phyloP scores from a whole-genome alignment of 352 stramenopile genomes.

The Peronosclerospora sorghi region DNA sequence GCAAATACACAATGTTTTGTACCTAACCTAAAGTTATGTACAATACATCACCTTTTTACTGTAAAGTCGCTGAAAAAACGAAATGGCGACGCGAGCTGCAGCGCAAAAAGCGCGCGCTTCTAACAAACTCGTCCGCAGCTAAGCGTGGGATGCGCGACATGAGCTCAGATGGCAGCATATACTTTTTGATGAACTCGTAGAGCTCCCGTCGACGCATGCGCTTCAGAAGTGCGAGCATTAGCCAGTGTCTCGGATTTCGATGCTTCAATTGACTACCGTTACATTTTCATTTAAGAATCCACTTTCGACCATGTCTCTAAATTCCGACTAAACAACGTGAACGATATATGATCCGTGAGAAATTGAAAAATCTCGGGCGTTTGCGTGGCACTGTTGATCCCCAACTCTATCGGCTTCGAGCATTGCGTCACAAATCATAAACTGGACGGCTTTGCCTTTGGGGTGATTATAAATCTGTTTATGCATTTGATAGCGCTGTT shows the following conservation, averaged over 20 bases:
- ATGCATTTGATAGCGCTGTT: slow-evolving; percentile 84
- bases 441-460: slow-evolving; percentile 82
- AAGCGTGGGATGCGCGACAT: slow-evolving; percentile 38
- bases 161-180: slow-evolving; percentile 48
- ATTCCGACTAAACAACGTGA: slow-evolving; percentile 17
- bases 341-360: slow-evolving; percentile 67
- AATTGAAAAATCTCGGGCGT: slow-evolving; percentile 62
- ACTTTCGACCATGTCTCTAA: no score
- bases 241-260: slow-evolving; percentile 48
- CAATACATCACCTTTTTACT: no score
- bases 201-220: slow-evolving; percentile 58
- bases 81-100: no score
- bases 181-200: slow-evolving; percentile 83
- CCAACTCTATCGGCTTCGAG: slow-evolving; percentile 54
- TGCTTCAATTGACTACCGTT: slow-evolving; percentile 50
- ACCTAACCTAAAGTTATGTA: no score
- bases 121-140: slow-evolving; percentile 49
- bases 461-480: slow-evolving; percentile 86
- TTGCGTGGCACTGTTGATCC: slow-evolving; percentile 53
- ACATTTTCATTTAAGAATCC: no score
- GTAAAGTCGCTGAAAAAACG: no score
- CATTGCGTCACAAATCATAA: slow-evolving; percentile 87
- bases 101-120: no score
- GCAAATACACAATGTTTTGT: no score
- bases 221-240: slow-evolving; percentile 55